Conservation (phyloP, 2,329 filamentous ascomycete genomes). For the Phyllosticta ampelicida region DNA sequence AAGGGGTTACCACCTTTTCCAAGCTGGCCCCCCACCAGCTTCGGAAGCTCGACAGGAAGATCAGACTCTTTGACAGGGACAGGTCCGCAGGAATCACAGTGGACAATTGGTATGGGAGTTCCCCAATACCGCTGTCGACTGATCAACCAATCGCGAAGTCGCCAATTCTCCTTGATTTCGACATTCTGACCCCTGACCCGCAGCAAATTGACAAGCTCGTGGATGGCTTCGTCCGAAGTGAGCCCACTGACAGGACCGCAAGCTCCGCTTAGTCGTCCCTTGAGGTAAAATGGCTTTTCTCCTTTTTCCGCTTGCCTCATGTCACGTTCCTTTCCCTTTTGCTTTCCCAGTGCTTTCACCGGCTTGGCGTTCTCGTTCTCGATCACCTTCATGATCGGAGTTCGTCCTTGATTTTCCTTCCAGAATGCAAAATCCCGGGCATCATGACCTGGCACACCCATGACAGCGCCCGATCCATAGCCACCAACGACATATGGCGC, state of each 20-base stretch:
- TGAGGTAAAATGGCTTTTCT: conserved; percentile 48
- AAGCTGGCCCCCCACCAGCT: conserved; percentile 57
- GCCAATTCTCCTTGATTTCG: conserved; percentile 60
- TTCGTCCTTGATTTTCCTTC: conserved; percentile 53
- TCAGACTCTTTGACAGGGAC: conserved; percentile 68
- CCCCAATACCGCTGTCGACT: conserved; percentile 93
- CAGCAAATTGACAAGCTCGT: conserved; percentile 46
- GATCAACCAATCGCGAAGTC: conserved; percentile 78
- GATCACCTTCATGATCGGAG: conserved; percentile 41
- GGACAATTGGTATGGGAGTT: conserved; percentile 77
- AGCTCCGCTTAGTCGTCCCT: conserved; percentile 56
- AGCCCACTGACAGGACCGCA: conserved; percentile 56
- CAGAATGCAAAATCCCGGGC: conserved; percentile 69
- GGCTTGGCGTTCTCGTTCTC: conserved; percentile 16
- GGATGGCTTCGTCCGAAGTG: conserved; percentile 50
- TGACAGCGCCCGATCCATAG: conserved; percentile 79
- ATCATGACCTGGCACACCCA: conserved; percentile 87
- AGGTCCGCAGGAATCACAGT: conserved; percentile 65
- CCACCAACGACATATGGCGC: conserved; percentile 78
- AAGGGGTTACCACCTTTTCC: conserved; percentile 68
- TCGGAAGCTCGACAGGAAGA: conserved; percentile 65
- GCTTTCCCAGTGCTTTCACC: no score
- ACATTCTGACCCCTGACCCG: conserved; percentile 32
- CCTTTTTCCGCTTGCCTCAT: conserved; percentile 20
- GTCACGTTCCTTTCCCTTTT: not conserved